Conservation (phyloP, 2,329 filamentous ascomycete genomes). For the Paraphaeosphaeria sporulosa region DNA sequence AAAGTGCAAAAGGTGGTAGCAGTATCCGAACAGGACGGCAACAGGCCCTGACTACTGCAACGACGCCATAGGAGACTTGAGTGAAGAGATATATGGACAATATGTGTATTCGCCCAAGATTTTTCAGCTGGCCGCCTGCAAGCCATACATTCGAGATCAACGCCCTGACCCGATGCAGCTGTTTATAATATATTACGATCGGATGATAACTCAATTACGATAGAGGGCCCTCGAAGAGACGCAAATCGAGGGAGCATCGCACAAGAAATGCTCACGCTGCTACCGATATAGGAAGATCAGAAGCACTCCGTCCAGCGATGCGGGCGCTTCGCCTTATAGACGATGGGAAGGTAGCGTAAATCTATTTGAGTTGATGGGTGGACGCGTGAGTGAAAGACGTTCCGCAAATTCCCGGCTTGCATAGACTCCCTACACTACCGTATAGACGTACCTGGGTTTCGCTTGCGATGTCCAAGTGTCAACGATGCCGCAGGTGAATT, state of each 20-base stretch:
- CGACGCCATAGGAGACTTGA: background rate
- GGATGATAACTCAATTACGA: too few species aligned
- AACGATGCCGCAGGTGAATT: background rate
- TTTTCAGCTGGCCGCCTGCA: background rate
- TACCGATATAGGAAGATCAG: background rate
- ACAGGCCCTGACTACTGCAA: background rate
- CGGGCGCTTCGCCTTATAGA: background rate
- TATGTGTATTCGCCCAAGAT: background rate
- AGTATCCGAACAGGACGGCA: background rate
- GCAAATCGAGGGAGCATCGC: background rate
- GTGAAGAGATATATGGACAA: background rate
- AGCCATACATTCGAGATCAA: background rate
- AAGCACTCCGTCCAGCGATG: background rate
- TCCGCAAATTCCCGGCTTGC: background rate
- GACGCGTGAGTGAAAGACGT: too few species aligned
- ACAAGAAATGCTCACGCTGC: background rate
- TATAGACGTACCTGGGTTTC: background rate
- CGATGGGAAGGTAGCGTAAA: background rate
- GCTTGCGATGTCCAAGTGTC: background rate
- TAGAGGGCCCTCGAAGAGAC: background rate
- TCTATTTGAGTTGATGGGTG: too few species aligned
- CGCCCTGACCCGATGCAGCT: too few species aligned
- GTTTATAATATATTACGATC: too few species aligned
- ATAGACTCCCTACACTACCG: background rate
- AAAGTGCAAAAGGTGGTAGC: background rate